Evolutionary conservation across 2,329 filamentous ascomycete genomes (phyloP).

Genomic region (Ascochyta fabae): DNA sequence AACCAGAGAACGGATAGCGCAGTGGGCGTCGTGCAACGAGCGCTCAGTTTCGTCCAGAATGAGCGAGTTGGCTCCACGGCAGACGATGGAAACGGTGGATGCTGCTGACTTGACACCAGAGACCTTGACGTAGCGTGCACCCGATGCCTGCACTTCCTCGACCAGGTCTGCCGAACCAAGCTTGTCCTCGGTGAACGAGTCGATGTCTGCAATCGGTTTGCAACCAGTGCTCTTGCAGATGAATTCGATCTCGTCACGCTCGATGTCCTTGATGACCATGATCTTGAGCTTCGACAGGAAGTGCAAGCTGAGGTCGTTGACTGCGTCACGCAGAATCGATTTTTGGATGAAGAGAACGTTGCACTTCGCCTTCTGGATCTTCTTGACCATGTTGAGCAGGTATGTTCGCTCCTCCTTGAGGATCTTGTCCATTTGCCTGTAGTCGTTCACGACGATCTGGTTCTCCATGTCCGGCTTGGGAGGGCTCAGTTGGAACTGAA

Average conservation of each 20-base stretch:
- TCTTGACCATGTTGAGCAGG: conserved; percentile 98
- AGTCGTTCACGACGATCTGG: conserved; percentile 98
- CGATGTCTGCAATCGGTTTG: conserved; percentile 98
- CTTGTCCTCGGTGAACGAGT: conserved; percentile 99
- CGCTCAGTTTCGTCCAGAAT: conserved; percentile 98
- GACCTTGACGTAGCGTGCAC: conserved; percentile 92
- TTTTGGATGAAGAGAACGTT: conserved; percentile 98
- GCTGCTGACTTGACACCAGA: conserved; percentile 85
- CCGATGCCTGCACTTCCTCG: conserved; percentile 86
- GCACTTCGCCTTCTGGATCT: conserved; percentile 99
- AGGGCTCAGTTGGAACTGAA: conserved; percentile 98
- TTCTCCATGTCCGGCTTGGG: conserved; percentile 99
- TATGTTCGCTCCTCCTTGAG: conserved; percentile 99
- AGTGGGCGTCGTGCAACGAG: conserved; percentile 94
- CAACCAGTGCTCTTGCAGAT: conserved; percentile 99
- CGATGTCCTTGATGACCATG: conserved; percentile 94
- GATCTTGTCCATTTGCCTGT: conserved; percentile 99
- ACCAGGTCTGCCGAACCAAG: conserved; percentile 91
- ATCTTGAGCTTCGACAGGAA: conserved; percentile 98
- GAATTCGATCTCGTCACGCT: conserved; percentile 98
- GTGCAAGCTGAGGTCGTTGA: conserved; percentile 96
- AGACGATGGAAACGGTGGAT: conserved; percentile 91
- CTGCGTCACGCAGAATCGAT: conserved; percentile 94
- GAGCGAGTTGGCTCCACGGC: conserved; percentile 89
- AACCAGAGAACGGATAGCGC: conserved; percentile 94